phyloP scores from a whole-genome alignment of 2,329 filamentous ascomycete genomes.

The Penicillium polonicum region DNA sequence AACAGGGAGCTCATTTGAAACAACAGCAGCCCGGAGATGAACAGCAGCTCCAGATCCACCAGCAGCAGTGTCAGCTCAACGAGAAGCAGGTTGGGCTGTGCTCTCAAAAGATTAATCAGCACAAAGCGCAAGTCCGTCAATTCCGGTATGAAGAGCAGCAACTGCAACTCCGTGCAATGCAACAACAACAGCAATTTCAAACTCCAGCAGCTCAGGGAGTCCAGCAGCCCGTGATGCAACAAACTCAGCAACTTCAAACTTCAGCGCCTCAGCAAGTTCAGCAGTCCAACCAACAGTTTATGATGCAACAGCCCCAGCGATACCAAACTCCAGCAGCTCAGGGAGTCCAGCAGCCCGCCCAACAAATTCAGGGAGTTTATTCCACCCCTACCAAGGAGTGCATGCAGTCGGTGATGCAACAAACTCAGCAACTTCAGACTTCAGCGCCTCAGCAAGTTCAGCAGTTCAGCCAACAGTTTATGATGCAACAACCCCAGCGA shows the following conservation, averaged over 20 bases:
- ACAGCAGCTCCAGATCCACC: not conserved
- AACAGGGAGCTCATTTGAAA: not conserved
- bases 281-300: no score
- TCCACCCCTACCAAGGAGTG: not conserved
- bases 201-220: not conserved
- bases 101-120: not conserved
- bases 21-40: not conserved
- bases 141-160: not conserved
- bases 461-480: not conserved
- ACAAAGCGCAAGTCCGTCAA: not conserved
- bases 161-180: not conserved
- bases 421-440: no score
- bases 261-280: no score
- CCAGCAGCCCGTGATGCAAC: not conserved
- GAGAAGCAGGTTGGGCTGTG: not conserved
- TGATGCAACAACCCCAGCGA: not conserved
- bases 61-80: not conserved
- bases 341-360: not conserved
- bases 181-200: not conserved
- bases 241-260: no score
- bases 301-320: no score
- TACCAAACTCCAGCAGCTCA: no score
- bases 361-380: not conserved
- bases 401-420: not conserved
- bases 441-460: no score